A percentile compares a stretch with the other conserved stretches of the same genome.
Conservation (phyloP, 441 rosid species). For the Oxalis stricta region DNA sequence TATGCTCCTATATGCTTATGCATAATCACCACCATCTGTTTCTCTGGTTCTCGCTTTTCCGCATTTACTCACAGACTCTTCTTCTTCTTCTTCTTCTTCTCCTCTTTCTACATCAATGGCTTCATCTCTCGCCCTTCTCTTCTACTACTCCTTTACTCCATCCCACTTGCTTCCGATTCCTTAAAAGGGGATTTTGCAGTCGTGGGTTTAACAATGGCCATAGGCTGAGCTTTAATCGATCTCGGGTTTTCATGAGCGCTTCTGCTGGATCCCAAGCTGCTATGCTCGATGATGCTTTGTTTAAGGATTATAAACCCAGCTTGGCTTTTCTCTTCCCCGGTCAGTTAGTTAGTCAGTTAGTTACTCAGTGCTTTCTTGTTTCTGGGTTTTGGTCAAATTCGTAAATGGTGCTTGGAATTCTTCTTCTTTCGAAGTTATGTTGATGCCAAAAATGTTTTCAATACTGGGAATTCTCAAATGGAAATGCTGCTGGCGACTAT, state of each 20-base stretch:
- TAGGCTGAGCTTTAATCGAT: conserved; percentile 23
- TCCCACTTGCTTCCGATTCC: too few relatives aligned
- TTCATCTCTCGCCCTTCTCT: conserved; percentile 32
- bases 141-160: conserved; percentile 25
- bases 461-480: too few relatives aligned
- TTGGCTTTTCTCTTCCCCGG: conserved; percentile 85
- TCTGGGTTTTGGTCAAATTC: too few relatives aligned
- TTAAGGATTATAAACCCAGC: conserved; percentile 69
- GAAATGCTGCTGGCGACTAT: too few relatives aligned
- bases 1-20: conserved; percentile 6
- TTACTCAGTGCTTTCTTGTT: neutral
- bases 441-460: too few relatives aligned
- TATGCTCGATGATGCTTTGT: conserved; percentile 42
- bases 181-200: conserved; percentile 8
- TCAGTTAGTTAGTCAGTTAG: conserved; percentile 48
- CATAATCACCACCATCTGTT: conserved; percentile 13
- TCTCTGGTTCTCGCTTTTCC: conserved; percentile 12
- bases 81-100: neutral
- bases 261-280: conserved; percentile 45
- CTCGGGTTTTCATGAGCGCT: conserved; percentile 50
- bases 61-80: conserved; percentile 8
- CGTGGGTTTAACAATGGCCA: conserved; percentile 11
- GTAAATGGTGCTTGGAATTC: too few relatives aligned
- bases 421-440: too few relatives aligned
- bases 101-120: conserved; percentile 31